phyloP scores from a whole-genome alignment of 768 basidiomycete species.

The Amanita pseudoporphyria region DNA sequence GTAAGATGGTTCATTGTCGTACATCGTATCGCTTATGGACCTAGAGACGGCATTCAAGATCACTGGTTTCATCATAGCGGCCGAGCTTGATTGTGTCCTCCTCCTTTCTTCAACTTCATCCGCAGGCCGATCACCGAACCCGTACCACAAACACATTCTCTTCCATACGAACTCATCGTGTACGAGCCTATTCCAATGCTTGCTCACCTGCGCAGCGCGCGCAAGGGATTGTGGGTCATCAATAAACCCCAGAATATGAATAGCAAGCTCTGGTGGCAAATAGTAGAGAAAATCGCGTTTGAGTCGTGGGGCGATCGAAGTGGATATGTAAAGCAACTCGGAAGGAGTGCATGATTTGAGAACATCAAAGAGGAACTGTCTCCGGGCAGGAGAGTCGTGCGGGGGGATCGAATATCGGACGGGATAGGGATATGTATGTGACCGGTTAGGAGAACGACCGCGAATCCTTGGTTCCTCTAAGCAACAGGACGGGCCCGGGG shows the following conservation, averaged over 20 bases:
- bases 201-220: constrained; percentile 60
- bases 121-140: constrained; percentile 28
- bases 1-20: constrained; percentile 1
- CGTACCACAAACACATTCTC: constrained; percentile 53
- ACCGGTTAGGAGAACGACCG: constrained; percentile 13
- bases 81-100: constrained; percentile 4
- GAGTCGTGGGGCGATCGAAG: constrained; percentile 53
- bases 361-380: constrained; percentile 40
- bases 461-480: constrained; percentile 1
- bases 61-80: neutral
- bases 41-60: neutral
- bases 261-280: constrained; percentile 50
- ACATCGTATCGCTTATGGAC: neutral
- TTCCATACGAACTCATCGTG: constrained; percentile 78
- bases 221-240: constrained; percentile 67
- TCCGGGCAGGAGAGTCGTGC: constrained; percentile 32
- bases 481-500: constrained; percentile 29
- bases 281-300: constrained; percentile 45
- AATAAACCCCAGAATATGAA: constrained; percentile 69
- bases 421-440: constrained; percentile 8
- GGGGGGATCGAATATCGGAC: constrained; percentile 10
- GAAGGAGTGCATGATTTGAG: constrained; percentile 44
- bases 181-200: constrained; percentile 59
- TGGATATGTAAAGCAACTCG: constrained; percentile 59
- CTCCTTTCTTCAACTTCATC: constrained; percentile 8